Evolutionary conservation across 2,329 filamentous ascomycete genomes (phyloP), one percentile per base, ranked within the genome.

Genomic region (Aspergillus pseudoterreus): DNA sequence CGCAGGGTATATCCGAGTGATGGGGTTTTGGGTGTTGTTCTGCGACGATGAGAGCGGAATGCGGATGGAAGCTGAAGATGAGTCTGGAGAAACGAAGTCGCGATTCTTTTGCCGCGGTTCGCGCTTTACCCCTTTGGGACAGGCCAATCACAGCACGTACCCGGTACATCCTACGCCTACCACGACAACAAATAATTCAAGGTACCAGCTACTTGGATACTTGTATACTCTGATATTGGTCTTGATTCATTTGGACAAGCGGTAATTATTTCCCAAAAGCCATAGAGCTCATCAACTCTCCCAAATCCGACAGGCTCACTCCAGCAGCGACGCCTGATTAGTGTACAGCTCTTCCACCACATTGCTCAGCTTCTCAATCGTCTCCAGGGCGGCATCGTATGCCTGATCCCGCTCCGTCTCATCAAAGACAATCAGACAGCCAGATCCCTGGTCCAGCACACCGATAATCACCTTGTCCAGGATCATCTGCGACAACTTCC

Each of bases 401-500:
- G 88, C 87, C 75, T 92, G 86, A 71, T 99, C 94, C 59, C 92
- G 83, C 70, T 95, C 87, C 12, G 89, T 90, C 82, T 99, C 94
- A 67, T 99, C 94, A 67, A 87, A 99, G 63, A 99, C 90, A 72
- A 96, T 96, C 70, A 99, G 81, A 72, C 95, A 97, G 36, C 92
- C 92, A n/a, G 91, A 90, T 45, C 94, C 94, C 75, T 99, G 94
- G 71, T 99, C 94, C 62, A 99, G 77, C 50, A 99, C 94, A 53
- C 95, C 94, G 62, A 96, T 90, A 68, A 99, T 97, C 65, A 97
- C 90, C 80, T 96, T 96, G 78, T 99, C 94, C 53, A 99, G 82
- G 67, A 99, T 99, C 95, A 99, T 99, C 81, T 99, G 95, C 43
- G 90, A 95, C 57, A 99, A 81, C 81, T 99, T 99, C 64, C 92